These are phyloP conservation scores for Albifimbria verrucaria DNA, from an alignment of 2,329 filamentous ascomycete genomes.

Conservation along the genomic window DNA sequence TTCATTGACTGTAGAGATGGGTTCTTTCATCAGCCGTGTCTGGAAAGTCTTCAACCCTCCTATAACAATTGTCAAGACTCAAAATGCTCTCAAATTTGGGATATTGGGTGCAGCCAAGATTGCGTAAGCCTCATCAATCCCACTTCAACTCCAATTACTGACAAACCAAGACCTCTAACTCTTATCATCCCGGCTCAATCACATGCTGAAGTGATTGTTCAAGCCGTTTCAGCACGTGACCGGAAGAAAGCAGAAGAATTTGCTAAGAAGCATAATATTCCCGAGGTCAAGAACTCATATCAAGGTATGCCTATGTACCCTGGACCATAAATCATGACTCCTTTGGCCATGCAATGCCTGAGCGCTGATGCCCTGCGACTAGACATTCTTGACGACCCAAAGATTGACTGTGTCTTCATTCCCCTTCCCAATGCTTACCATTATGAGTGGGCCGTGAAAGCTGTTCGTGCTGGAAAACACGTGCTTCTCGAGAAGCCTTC, in stretches of 20 bases:
- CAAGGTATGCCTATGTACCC: constrained; percentile 26
- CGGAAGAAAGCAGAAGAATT: constrained; percentile 41
- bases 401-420: constrained; percentile 46
- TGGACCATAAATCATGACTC: background rate
- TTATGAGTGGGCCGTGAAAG: constrained; percentile 41
- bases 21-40: background rate
- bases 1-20: too few species aligned
- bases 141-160: background rate
- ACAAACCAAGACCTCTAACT: constrained; percentile 25
- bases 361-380: background rate
- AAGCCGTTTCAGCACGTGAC: constrained; percentile 51
- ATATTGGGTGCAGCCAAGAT: constrained; percentile 38
- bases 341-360: background rate
- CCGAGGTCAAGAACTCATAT: constrained; percentile 45
- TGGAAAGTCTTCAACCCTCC: background rate
- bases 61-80: background rate
- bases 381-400: constrained; percentile 26
- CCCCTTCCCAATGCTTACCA: constrained; percentile 32
- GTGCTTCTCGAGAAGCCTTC: constrained; percentile 54
- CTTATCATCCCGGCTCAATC: constrained; percentile 48
- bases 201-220: constrained; percentile 51
- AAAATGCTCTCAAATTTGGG: constrained; percentile 32
- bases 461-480: constrained; percentile 43
- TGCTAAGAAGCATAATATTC: constrained; percentile 49
- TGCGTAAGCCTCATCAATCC: constrained; percentile 23